These are phyloP conservation scores for Ophiostoma sp. DNA, from an alignment of 2,329 filamentous ascomycete genomes.

Conservation along the genomic window DNA sequence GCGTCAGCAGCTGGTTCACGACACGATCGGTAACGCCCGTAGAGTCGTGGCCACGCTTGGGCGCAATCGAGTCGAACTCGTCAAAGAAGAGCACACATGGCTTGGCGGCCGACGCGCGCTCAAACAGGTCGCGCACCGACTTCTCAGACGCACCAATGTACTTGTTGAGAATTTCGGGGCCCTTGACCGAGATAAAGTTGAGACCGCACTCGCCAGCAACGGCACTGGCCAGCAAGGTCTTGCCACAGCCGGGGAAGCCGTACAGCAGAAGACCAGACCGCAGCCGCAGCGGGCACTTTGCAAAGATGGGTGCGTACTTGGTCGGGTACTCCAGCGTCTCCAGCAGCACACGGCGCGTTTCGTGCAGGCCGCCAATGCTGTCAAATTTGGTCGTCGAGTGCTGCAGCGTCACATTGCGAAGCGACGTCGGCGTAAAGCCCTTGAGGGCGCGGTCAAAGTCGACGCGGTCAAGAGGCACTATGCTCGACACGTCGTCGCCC, in stretches of 20 bases:
- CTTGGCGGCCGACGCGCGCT: constrained; percentile 80
- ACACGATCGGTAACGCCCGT: constrained; percentile 98
- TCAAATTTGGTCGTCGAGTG: constrained; percentile 89
- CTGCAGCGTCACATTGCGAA: constrained; percentile 90
- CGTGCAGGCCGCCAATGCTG: constrained; percentile 80
- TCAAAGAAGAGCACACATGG: constrained; percentile 98
- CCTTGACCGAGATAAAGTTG: constrained; percentile 98
- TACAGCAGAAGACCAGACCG: constrained; percentile 90
- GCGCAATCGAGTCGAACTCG: constrained; percentile 96
- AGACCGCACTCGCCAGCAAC: constrained; percentile 97
- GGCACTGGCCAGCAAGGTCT: constrained; percentile 89
- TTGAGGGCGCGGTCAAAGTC: constrained; percentile 84
- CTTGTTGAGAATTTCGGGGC: constrained; percentile 96
- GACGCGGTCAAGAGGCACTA: constrained; percentile 59
- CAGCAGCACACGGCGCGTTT: constrained; percentile 83
- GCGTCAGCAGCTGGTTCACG: constrained; percentile 94
- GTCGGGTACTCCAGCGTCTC: constrained; percentile 97
- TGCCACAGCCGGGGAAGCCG: constrained; percentile 92
- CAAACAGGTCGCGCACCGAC: constrained; percentile 89
- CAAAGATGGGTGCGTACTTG: constrained; percentile 96
- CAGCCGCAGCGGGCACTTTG: constrained; percentile 88
- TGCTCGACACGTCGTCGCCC: constrained; percentile 40
- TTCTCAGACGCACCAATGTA: constrained; percentile 98
- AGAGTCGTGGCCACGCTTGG: constrained; percentile 92
- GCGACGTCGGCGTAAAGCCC: constrained; percentile 89